Conservation (phyloP, 441 rosid genomes). For the Eruca vesicaria region DNA sequence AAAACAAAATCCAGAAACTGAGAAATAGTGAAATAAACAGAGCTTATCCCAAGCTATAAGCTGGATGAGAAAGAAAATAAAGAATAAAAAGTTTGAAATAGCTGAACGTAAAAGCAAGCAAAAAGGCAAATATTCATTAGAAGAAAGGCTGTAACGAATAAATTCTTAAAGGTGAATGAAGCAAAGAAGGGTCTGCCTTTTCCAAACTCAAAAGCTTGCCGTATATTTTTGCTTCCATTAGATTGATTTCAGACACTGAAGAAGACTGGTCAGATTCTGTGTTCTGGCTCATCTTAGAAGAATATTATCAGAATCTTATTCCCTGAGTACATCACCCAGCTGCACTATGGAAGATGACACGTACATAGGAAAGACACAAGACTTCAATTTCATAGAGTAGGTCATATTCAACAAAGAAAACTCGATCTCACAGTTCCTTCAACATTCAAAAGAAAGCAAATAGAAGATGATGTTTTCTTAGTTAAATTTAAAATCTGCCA, state of each 20-base stretch:
- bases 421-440: too few species aligned
- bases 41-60: slow-evolving; percentile 9
- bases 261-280: slow-evolving; percentile 24
- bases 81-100: neutral
- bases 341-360: slow-evolving; percentile 1
- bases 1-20: neutral
- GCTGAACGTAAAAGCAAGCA: slow-evolving; percentile 15
- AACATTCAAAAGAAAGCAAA: too few species aligned
- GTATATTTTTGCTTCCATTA: slow-evolving; percentile 10
- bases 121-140: slow-evolving; percentile 17
- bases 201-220: slow-evolving; percentile 24
- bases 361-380: too few species aligned
- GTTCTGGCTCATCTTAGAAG: slow-evolving; percentile 17
- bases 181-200: slow-evolving; percentile 17
- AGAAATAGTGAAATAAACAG: slow-evolving; percentile 6
- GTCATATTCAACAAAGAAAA: too few species aligned
- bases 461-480: too few species aligned
- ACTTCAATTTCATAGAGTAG: too few species aligned
- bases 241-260: slow-evolving; percentile 17
- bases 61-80: neutral
- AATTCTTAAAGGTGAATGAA: slow-evolving; percentile 23
- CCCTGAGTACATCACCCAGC: slow-evolving; percentile 19
- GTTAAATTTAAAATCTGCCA: too few species aligned
- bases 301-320: slow-evolving; percentile 32
- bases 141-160: slow-evolving; percentile 21